Evolutionary conservation across 768 basidiomycete genomes (phyloP).

Genomic region (Boletellus ananas): DNA sequence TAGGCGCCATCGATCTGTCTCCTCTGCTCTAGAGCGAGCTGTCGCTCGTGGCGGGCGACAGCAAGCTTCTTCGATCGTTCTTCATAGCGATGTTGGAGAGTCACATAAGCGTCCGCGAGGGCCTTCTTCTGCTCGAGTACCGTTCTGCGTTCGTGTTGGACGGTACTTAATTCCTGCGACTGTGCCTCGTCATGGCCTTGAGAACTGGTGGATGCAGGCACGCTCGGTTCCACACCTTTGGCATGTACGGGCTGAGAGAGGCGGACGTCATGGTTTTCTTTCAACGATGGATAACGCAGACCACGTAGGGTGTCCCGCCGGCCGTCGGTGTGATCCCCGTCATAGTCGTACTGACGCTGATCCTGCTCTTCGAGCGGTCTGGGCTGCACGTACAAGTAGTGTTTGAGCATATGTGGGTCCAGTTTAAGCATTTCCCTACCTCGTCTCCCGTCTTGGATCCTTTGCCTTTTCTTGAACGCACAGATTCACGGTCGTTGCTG

Average conservation of each 20-base stretch:
- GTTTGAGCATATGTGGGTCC: background rate
- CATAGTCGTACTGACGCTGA: background rate
- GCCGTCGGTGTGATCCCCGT: background rate
- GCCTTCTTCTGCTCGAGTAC: conserved; percentile 8
- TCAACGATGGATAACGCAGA: background rate
- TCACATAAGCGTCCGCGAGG: background rate
- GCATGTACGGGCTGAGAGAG: background rate
- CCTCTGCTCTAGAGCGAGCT: background rate
- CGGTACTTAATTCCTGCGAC: conserved; percentile 2
- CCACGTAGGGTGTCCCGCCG: background rate
- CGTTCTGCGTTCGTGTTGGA: conserved; percentile 1
- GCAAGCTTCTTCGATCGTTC: conserved; percentile 4
- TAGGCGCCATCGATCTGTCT: conserved; percentile 11
- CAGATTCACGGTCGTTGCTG: background rate
- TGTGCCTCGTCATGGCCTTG: conserved; percentile 4
- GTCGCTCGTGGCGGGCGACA: conserved; percentile 4
- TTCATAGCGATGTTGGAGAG: conserved; percentile 6
- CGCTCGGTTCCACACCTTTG: background rate
- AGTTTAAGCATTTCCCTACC: background rate
- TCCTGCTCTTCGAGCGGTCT: background rate
- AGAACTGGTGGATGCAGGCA: background rate
- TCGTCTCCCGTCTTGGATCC: conserved; percentile 2
- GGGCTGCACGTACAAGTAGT: background rate
- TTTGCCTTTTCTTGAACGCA: background rate
- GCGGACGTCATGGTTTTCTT: background rate